Base-by-base conservation (phyloP, 768 basidiomycete species). In the Agaricus sinodeliciosus region DNA sequence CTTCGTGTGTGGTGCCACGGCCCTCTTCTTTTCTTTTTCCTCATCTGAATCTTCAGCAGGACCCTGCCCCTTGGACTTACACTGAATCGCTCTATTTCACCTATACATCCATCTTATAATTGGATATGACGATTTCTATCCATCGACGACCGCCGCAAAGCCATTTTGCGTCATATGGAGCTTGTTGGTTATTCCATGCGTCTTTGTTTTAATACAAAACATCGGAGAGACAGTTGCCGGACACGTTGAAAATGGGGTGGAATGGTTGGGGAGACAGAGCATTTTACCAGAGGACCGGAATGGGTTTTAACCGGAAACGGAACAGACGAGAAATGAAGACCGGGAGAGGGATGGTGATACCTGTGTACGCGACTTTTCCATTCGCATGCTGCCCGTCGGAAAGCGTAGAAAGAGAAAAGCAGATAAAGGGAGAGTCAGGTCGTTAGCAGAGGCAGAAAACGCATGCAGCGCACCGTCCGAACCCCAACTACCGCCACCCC, bases 191-290 rank as follows among this genome's bases (percentile, higher is more conserved):
- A 65, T 74, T 0, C 74, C 72, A 2, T 65, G 71, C 2, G 66
- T 75, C 51, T 74, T 72, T 1, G 67, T 72, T 0, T 54, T 75
- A 0, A 72, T 75, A n/a, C 68, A 77, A 25, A 75, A 78, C 43
- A 66, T 84, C 31, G 75, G 72, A 0, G 75, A 78, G 16, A 70
- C 72, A 36, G 66, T 87, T 19, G 71, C 77, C 0, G 59, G 58
- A n/a, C 63, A 62, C 57, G 56, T 75, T n/a, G 59, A 66, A 43
- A 56, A 67, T n/a, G 63, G 63, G 11, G 66, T 69, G 12, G 55
- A 67, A 1, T 69, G 69, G 60, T 36, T 66, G 9, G 64, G 65
- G 3, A 48, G 59, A 27, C 47, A 56, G 51, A 68, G 64, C 3
- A 59, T 67, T 22, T 51, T 66, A 7, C 66, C 66, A 2, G 69